These are phyloP conservation scores for Xylaria sp. DNA, from an alignment of 2,329 filamentous ascomycete species.

Conservation along the genomic window DNA sequence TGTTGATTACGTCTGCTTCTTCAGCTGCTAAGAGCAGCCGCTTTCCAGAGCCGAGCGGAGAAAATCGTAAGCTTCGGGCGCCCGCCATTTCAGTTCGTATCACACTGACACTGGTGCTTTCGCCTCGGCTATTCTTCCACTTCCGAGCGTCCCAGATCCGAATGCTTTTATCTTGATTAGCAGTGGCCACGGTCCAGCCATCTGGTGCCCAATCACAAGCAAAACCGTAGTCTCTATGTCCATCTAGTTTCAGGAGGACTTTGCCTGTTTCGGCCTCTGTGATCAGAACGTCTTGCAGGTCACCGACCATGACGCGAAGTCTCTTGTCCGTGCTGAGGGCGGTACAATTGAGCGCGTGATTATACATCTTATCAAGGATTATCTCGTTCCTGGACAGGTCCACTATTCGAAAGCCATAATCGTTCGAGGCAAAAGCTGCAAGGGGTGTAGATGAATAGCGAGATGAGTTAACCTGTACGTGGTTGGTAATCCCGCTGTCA, in stretches of 20 bases:
- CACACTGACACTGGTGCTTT: slow-evolving; percentile 59
- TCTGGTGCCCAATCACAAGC: slow-evolving; percentile 84
- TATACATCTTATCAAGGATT: slow-evolving; percentile 62
- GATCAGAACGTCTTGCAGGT: slow-evolving; percentile 72
- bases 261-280: slow-evolving; percentile 74
- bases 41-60: slow-evolving; percentile 73
- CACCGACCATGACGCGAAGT: slow-evolving; percentile 78
- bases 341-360: slow-evolving; percentile 76
- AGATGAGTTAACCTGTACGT: slow-evolving; percentile 66
- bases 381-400: slow-evolving; percentile 70
- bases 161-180: slow-evolving; percentile 77
- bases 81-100: slow-evolving; percentile 74
- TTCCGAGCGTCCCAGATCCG: slow-evolving; percentile 81
- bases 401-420: slow-evolving; percentile 66
- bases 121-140: slow-evolving; percentile 67
- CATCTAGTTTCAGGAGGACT: slow-evolving; percentile 65
- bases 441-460: slow-evolving; percentile 63
- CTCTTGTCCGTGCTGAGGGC: slow-evolving; percentile 77
- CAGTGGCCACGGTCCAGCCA: slow-evolving; percentile 79
- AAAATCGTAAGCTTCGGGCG: slow-evolving; percentile 76
- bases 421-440: slow-evolving; percentile 72
- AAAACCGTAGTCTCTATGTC: slow-evolving; percentile 77
- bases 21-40: slow-evolving; percentile 77
- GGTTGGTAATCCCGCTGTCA: slow-evolving; percentile 70
- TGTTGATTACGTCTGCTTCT: slow-evolving; percentile 76